These are phyloP conservation scores for Xylaria curta DNA, from an alignment of 495 filamentous ascomycete genomes.

Conservation along the genomic window DNA sequence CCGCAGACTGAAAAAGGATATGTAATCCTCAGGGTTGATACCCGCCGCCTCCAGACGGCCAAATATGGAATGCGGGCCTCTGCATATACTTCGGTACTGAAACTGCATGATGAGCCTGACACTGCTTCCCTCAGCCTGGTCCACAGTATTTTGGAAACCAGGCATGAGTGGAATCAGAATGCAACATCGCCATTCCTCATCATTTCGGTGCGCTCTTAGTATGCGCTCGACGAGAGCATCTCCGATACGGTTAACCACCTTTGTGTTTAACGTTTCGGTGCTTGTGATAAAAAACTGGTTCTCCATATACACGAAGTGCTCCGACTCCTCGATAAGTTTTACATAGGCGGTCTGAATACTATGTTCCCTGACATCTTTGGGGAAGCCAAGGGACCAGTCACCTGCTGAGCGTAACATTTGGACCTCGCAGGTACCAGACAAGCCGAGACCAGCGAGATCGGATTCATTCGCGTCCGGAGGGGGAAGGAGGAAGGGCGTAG, in stretches of 20 bases:
- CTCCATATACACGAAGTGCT: slow-evolving; percentile 98
- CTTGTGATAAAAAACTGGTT: slow-evolving; percentile 99
- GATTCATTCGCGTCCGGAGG: slow-evolving; percentile 87
- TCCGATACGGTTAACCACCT: slow-evolving; percentile 91
- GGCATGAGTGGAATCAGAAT: slow-evolving; percentile 96
- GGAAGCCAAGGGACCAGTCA: slow-evolving; percentile 88
- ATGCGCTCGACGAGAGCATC: slow-evolving; percentile 95
- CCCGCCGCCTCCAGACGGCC: slow-evolving; percentile 78
- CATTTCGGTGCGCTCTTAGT: slow-evolving; percentile 79
- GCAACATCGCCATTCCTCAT: slow-evolving; percentile 92
- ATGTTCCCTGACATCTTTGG: slow-evolving; percentile 74
- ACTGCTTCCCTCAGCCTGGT: slow-evolving; percentile 90
- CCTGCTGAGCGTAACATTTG: slow-evolving; percentile 91
- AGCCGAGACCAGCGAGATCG: slow-evolving; percentile 84
- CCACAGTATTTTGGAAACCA: slow-evolving; percentile 96
- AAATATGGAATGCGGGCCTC: slow-evolving; percentile 92
- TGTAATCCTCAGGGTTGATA: slow-evolving; percentile 96
- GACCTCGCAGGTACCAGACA: slow-evolving; percentile 93
- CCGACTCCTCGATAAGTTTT: slow-evolving; percentile 90
- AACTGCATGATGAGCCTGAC: slow-evolving; percentile 97
- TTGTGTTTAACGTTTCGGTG: slow-evolving; percentile 83
- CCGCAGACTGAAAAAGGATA: slow-evolving; percentile 91
- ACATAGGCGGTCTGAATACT: slow-evolving; percentile 97
- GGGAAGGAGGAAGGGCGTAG: slow-evolving; percentile 90
- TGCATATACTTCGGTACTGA: slow-evolving; percentile 96